phyloP scores from a whole-genome alignment of 441 rosid species.

The Jatropha podagrica region DNA sequence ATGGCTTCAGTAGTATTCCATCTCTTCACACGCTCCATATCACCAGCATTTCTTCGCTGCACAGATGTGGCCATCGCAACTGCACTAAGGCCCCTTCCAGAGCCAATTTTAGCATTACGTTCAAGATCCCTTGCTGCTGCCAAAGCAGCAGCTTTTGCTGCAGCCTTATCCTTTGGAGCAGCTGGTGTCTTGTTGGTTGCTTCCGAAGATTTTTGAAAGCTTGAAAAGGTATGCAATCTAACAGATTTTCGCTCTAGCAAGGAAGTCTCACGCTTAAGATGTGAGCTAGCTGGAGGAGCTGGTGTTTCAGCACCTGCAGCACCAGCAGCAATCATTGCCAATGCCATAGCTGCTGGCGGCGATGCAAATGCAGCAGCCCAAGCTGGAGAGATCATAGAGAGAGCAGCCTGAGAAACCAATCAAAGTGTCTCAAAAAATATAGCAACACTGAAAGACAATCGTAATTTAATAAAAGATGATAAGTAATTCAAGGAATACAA shows the following conservation, averaged over 20 bases:
- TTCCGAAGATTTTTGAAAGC: slow-evolving; percentile 89
- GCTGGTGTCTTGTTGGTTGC: slow-evolving; percentile 55
- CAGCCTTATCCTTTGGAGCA: slow-evolving; percentile 92
- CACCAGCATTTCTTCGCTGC: slow-evolving; percentile 85
- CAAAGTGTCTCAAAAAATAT: background rate
- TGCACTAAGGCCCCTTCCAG: slow-evolving; percentile 99
- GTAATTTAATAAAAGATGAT: background rate
- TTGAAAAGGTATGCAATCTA: slow-evolving; percentile 83
- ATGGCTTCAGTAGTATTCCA: slow-evolving; percentile 98
- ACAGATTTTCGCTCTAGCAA: slow-evolving; percentile 80
- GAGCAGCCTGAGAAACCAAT: slow-evolving; percentile 68
- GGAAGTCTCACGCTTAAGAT: slow-evolving; percentile 79
- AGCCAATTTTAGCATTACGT: slow-evolving; percentile 96
- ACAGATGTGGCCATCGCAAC: slow-evolving; percentile 99
- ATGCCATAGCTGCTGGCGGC: slow-evolving; percentile 99
- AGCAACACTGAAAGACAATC: background rate
- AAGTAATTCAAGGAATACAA: background rate
- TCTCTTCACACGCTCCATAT: slow-evolving; percentile 90
- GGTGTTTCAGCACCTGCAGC: slow-evolving; percentile 93
- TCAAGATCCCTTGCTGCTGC: slow-evolving; percentile 99
- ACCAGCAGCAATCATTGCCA: slow-evolving; percentile 99
- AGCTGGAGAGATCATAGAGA: slow-evolving; percentile 89
- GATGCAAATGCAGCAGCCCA: slow-evolving; percentile 99
- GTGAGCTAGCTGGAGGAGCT: slow-evolving; percentile 60
- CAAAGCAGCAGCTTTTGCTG: slow-evolving; percentile 99